Evolutionary conservation across 176 grass and related monocot species (phyloP).

Genomic region (Triticum monococcum): DNA sequence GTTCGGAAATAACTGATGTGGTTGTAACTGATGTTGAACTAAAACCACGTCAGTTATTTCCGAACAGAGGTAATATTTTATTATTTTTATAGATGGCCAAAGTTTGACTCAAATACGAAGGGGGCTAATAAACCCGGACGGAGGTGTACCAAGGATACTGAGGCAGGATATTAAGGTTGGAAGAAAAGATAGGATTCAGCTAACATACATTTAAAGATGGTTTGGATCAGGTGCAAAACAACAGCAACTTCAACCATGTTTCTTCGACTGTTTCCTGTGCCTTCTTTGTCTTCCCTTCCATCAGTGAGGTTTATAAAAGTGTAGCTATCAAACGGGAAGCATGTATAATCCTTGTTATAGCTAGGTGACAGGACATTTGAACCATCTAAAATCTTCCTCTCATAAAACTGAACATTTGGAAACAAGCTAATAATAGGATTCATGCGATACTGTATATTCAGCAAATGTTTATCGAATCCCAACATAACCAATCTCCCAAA

Average conservation of each 20-base stretch:
- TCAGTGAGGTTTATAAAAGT: conserved; percentile 61
- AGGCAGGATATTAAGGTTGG: not conserved
- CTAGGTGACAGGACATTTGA: conserved; percentile 48
- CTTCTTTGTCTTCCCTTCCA: conserved; percentile 71
- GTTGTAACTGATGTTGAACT: too few relatives aligned
- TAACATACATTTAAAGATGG: conserved; percentile 61
- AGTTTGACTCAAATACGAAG: too few relatives aligned
- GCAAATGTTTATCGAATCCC: conserved; percentile 52
- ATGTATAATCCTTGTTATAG: conserved; percentile 56
- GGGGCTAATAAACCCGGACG: too few relatives aligned
- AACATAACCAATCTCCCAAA: conserved; percentile 69
- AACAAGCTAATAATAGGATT: conserved; percentile 68
- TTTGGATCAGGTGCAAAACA: conserved; percentile 51
- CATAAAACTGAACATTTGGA: conserved; percentile 73
- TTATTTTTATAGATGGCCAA: too few relatives aligned
- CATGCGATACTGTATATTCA: conserved; percentile 92
- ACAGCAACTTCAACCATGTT: conserved; percentile 81
- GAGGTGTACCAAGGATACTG: not conserved
- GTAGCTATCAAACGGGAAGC: conserved; percentile 49
- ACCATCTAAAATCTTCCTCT: conserved; percentile 66
- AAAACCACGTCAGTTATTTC: too few relatives aligned
- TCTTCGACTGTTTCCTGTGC: conserved; percentile 42
- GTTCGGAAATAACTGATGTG: too few relatives aligned
- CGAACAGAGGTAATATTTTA: too few relatives aligned
- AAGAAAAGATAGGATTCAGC: not conserved